Conservation (phyloP, 2,329 filamentous ascomycete species). For the Incumbomyces delicatus region DNA sequence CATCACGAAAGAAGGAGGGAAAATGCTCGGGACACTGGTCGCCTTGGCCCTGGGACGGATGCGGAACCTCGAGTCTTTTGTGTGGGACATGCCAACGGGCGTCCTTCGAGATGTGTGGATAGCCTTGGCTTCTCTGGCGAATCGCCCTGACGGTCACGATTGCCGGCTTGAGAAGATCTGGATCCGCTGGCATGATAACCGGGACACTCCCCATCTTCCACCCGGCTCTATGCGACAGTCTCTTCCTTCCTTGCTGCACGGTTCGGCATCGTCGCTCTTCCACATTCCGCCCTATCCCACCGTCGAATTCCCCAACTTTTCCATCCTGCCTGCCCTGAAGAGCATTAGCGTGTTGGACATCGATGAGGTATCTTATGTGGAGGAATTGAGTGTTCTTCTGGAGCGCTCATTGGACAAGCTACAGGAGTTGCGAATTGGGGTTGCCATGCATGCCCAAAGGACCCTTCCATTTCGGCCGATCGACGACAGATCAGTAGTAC, state of each 20-base stretch:
- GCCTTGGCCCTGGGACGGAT: constrained; percentile 71
- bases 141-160: constrained; percentile 48
- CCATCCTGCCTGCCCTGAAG: constrained; percentile 62
- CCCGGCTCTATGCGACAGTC: constrained; percentile 9
- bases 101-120: constrained; percentile 74
- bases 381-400: constrained; percentile 71
- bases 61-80: constrained; percentile 69
- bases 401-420: constrained; percentile 58
- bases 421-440: constrained; percentile 63
- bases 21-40: constrained; percentile 78
- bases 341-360: constrained; percentile 71
- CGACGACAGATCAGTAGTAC: constrained; percentile 14
- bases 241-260: constrained; percentile 16
- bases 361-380: constrained; percentile 71
- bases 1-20: constrained; percentile 72
- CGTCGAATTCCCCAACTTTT: constrained; percentile 72
- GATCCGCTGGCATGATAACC: constrained; percentile 76
- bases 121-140: constrained; percentile 60
- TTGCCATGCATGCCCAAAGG: constrained; percentile 47
- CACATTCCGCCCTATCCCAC: constrained; percentile 38
- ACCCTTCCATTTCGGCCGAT: constrained; percentile 23
- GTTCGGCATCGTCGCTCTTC: constrained; percentile 15
- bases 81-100: constrained; percentile 85
- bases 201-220: constrained; percentile 31
- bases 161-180: constrained; percentile 65